Evolutionary conservation across 495 filamentous ascomycete species (phyloP), one percentile per base, ranked within the genome.

Genomic region (Penicillium tannophilum): DNA sequence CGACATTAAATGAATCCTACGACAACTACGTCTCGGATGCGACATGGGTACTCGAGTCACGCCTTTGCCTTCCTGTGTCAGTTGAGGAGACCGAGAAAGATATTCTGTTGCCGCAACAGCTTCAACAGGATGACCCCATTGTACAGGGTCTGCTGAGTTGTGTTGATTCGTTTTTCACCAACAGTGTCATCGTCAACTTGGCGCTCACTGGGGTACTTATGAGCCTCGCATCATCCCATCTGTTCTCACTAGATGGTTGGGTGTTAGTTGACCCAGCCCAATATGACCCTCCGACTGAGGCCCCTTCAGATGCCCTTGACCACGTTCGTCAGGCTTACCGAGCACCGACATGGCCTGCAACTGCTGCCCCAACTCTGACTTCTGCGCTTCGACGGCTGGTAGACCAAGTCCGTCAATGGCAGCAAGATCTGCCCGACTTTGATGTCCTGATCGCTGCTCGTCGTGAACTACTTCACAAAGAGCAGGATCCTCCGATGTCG

Each of bases 101-200:
- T 6, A 53, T 62, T 8, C 66, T 60, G n/a, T 51, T 67, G 16
- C 76, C 77, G 5, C 55, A 75, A 2, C 70, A 75, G 11, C 71
- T 93, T 17, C 79, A 82, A 20, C 81, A 82, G 17, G 87, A 90
- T 51, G 95, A 97, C 63, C 87, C 89, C 5, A 78, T 99, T 17
- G 78, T 97, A 31, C 82, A 82, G 56, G 85, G 84, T 36, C 69
- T 96, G 3, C 72, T 94, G 10, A 80, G 80, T 16, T 82, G 92
- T 6, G 72, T 98, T 33, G 80, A 85, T 20, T 84, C 81, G 0
- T 99, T 98, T 67, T 90, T 97, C 62, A 83, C 88, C 6, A 98
- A 99, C 69, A 86, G 91, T 17, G 85, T 97, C 2, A 91, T 95
- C 57, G 90, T 87, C 16, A 99, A 99, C 66, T 77, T 99, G 11